Evolutionary conservation across 345 rosid species (phyloP), one percentile per base, ranked within the genome.

Genomic region (Citrus cavaleriei): DNA sequence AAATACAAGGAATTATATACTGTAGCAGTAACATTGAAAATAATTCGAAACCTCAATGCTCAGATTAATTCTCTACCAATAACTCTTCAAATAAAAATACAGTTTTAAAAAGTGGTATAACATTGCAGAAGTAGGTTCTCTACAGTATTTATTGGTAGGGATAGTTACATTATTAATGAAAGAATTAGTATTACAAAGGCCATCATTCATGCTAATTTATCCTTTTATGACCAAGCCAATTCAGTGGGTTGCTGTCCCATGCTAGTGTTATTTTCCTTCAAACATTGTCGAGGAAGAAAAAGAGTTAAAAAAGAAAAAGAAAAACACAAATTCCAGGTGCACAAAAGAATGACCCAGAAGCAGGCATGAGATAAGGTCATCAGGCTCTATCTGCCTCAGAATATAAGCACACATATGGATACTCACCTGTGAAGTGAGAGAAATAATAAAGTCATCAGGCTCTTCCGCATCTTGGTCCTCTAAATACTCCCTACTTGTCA

Each of bases 381-480:
- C 37, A 6, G 0, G 37, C 37, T 35, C 37, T 5, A 35, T 35
- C 37, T 35, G 37, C 37, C 37, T 35, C 37, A 35, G 37, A 35
- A 35, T 35, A 35, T 35, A 35, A 34, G 69, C 54, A 75, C 34
- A 59, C 27, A 22, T 8, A 21, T 32, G 74, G 78, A 80, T 46
- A 83, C 80, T 55, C 40, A 96, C 99, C 98, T 91, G 95, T 76
- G 99, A 87, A 78, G 93, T 91, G 27, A 96, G 94, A 74, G 98
- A 88, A 85, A 96, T 91, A 66, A 96, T 88, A 72, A 91, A 96
- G 86, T 94, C 95, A 77, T 96, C 99, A 3, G 99, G 99, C 88
- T 96, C 99, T 86, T 96, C 98, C 9, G 98, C 93, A 83, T 96
- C 98, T 74, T 91, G 94, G 83, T 94, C 98, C 82, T 94, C 99